These are phyloP conservation scores for Binderoboletus segoi DNA, from an alignment of 1,284 basidiomycete species.

Conservation along the genomic window DNA sequence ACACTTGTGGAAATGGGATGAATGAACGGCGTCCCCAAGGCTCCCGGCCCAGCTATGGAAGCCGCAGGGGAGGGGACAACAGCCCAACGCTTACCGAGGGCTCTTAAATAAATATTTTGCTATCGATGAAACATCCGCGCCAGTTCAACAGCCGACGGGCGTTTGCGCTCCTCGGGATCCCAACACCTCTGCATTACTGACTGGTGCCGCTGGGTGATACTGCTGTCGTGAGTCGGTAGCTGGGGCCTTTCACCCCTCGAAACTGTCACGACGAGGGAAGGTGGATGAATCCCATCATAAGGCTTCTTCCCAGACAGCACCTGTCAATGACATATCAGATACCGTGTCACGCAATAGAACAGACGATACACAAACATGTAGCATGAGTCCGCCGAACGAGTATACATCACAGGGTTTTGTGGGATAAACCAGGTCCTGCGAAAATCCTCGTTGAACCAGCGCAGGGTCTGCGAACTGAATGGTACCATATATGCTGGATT, in stretches of 20 bases:
- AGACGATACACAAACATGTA: constrained; percentile 27
- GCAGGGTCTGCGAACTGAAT: constrained; percentile 42
- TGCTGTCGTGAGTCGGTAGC: constrained; percentile 8
- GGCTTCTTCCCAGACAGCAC: constrained; percentile 29
- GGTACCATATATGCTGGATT: constrained; percentile 33
- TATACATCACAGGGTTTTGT: constrained; percentile 34
- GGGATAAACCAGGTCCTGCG: constrained; percentile 14
- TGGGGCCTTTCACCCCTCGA: constrained; percentile 16
- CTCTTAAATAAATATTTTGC: background rate
- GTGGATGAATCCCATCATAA: constrained; percentile 11
- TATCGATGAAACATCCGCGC: constrained; percentile 8
- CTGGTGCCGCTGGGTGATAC: constrained; percentile 7
- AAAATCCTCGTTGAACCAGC: constrained; percentile 19
- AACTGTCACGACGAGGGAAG: constrained; percentile 2
- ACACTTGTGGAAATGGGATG: too few species aligned
- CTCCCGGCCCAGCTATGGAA: too few species aligned
- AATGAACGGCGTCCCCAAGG: too few species aligned
- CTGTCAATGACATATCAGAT: constrained; percentile 21
- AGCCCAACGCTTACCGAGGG: background rate
- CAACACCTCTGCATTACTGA: constrained; percentile 25
- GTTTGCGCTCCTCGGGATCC: constrained; percentile 17
- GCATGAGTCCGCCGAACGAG: constrained; percentile 34
- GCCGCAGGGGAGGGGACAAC: too few species aligned
- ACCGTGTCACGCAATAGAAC: background rate
- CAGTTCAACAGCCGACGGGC: constrained; percentile 21